A percentile compares a stretch with the other conserved stretches of the same genome.
Conservation (phyloP, 805 yeast genomes). For the Wickerhamomyces sydowiorum region DNA sequence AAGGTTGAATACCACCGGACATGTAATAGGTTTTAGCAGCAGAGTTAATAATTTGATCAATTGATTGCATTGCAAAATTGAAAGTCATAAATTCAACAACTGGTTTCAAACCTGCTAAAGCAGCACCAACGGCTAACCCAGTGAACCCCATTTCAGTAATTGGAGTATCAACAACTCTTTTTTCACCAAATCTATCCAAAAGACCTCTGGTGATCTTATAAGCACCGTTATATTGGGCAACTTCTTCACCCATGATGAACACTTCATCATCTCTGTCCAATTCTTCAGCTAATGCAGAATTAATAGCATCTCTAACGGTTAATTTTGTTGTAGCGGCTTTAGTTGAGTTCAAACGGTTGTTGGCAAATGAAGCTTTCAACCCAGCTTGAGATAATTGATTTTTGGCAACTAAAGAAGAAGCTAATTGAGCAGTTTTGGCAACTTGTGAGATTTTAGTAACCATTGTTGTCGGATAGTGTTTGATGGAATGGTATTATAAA, state of each 20-base stretch:
- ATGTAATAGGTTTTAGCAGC: slow-evolving; percentile 98
- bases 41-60: slow-evolving; percentile 96
- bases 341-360: neutral
- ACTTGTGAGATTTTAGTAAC: slow-evolving; percentile 1
- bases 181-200: slow-evolving; percentile 77
- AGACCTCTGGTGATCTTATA: slow-evolving; percentile 95
- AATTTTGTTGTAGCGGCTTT: slow-evolving; percentile 27
- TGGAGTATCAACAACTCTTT: slow-evolving; percentile 82
- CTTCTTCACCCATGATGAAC: slow-evolving; percentile 97
- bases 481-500: no score
- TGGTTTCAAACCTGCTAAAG: slow-evolving; percentile 80
- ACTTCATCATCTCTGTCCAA: slow-evolving; percentile 93
- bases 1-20: slow-evolving; percentile 98
- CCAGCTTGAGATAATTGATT: slow-evolving; percentile 62
- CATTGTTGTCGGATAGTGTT: neutral
- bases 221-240: slow-evolving; percentile 99
- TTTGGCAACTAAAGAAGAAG: slow-evolving; percentile 9
- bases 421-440: slow-evolving; percentile 5
- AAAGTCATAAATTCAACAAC: slow-evolving; percentile 98
- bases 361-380: neutral
- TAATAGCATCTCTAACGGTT: slow-evolving; percentile 96
- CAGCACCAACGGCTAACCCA: slow-evolving; percentile 86
- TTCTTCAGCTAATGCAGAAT: slow-evolving; percentile 94
- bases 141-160: slow-evolving; percentile 99
- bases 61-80: slow-evolving; percentile 99